Evolutionary conservation across 2,329 filamentous ascomycete species (phyloP), one percentile per base, ranked within the genome.

Genomic region (Didymella pomorum): DNA sequence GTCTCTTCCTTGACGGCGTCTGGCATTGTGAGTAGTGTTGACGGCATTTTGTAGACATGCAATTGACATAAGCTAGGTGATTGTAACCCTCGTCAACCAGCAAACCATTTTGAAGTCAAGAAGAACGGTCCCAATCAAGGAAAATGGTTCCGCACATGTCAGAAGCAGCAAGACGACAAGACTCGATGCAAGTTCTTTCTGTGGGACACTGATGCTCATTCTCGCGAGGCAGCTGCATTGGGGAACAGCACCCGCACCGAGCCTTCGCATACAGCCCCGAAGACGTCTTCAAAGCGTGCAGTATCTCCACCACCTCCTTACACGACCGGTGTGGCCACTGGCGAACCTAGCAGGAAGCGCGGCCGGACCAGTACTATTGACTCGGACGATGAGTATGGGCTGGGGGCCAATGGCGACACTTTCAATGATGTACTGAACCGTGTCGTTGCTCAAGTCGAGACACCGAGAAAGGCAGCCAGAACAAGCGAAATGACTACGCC

Each of bases 101-200:
- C 85, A 2, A 77, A 80, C 25, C 83, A 82, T 51, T 83, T 86
- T 60, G 79, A 85, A 65, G 82, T 82, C 1, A 87, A 85, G 69
- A 88, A 87, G 60, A 79, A 82, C 28, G 81, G 82, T 4, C 72
- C 73, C 43, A 88, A 88, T 63, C 78, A 86, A 58, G 85, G 85
- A 11, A 75, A 80, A 65, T 84, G 81, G 79, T 86, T 88, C 71
- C 87, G 86, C 64, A 84, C 81, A 4, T 89, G 86, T 66, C 83
- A 86, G 63, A 80, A 81, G 64, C 74, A 77, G 31, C 75, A 79
- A 51, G 67, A 75, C 2, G 75, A 78, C 21, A 75, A 52, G 31
- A 55, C 80, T 44, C 76, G 80, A 39, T 88, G 86, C 65, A 77
- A 76, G 0, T 86, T 88, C 73, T 88, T 87, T 62, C 71, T 88